Base-by-base conservation (phyloP, 345 rosid genomes). In the Eucalyptus curtisii region DNA sequence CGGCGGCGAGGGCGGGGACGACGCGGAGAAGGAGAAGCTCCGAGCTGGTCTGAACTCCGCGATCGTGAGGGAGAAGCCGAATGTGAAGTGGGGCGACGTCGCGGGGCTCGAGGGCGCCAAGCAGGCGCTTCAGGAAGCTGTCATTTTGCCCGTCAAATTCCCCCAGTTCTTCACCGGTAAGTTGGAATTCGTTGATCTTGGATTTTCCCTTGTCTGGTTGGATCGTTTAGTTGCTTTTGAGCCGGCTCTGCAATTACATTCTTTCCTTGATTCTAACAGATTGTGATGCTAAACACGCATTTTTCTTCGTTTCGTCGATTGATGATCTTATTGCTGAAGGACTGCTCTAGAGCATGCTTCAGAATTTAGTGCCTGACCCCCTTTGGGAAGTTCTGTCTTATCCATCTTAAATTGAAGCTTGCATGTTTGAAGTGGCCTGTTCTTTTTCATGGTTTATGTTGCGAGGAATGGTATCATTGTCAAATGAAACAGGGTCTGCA, bases 51-150 rank as follows among this genome's bases (percentile, higher is more conserved):
- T 97, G 87, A 93, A 95, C 92, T 97, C 98, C 7, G 99, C 96
- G 20, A 97, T 97, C 71, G 88, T 97, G 16, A 94, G 98, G 91
- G 99, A 96, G 91, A 97, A 97, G 89, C 99, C 99, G 42, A 93
- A 97, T n/a, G 93, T 96, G 52, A 95, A 94, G 91, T 97, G 99
- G 99, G 93, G 91, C 52, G 98, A 97, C 90, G 98, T 97, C 89
- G 99, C 99, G 42, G 99, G 99, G 44, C 95, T 97, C 52, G 99
- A 97, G 91, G 95, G 98, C 88, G 99, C 99, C 42, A 97, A 97
- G 90, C 98, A 95, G 89, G 93, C 98, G 10, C 88, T 97, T 82
- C 98, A 97, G 92, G 99, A 97, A 93, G 99, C 99, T 53, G 99
- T 97, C 33, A 96, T 97, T 88, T 94, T 96, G 92, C 99, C 99